Conservation (phyloP, 257 asterid species). For the Nicotiana knightiana region DNA sequence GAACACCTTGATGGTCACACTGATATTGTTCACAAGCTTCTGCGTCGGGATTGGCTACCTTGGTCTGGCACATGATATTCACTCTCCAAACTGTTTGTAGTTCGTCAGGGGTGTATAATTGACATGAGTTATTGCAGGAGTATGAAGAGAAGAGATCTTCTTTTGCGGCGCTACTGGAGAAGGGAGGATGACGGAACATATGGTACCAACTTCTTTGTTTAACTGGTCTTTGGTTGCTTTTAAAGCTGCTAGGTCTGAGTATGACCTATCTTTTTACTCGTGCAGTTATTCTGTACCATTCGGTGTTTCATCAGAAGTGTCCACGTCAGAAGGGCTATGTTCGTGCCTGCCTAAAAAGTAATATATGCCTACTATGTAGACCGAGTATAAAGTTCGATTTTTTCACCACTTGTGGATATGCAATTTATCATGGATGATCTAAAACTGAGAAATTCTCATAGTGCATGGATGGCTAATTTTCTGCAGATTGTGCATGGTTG, state of each 20-base stretch:
- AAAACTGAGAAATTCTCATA: background rate
- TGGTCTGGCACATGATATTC: slow-evolving; percentile 51
- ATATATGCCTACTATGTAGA: slow-evolving; percentile 48
- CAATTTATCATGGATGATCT: background rate
- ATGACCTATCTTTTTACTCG: background rate
- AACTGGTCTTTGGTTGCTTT: background rate
- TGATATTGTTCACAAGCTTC: slow-evolving; percentile 85
- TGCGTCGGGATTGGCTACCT: slow-evolving; percentile 80
- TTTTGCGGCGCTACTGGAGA: slow-evolving; percentile 93
- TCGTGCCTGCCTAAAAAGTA: slow-evolving; percentile 99
- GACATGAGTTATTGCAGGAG: slow-evolving; percentile 55
- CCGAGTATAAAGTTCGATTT: background rate
- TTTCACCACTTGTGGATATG: background rate
- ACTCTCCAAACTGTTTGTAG: background rate
- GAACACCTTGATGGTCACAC: slow-evolving; percentile 98
- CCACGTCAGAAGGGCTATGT: slow-evolving; percentile 70
- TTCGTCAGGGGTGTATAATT: background rate
- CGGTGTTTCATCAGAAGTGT: slow-evolving; percentile 85
- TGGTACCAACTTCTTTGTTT: slow-evolving; percentile 38
- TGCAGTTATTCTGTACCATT: slow-evolving; percentile 24
- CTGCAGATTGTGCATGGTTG: background rate
- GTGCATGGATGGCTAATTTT: background rate
- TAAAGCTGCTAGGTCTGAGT: background rate
- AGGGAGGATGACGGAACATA: slow-evolving; percentile 99
- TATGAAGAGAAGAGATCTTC: slow-evolving; percentile 85